Conservation (phyloP, 2,329 filamentous ascomycete species). For the Pestalotiopsis sp. region DNA sequence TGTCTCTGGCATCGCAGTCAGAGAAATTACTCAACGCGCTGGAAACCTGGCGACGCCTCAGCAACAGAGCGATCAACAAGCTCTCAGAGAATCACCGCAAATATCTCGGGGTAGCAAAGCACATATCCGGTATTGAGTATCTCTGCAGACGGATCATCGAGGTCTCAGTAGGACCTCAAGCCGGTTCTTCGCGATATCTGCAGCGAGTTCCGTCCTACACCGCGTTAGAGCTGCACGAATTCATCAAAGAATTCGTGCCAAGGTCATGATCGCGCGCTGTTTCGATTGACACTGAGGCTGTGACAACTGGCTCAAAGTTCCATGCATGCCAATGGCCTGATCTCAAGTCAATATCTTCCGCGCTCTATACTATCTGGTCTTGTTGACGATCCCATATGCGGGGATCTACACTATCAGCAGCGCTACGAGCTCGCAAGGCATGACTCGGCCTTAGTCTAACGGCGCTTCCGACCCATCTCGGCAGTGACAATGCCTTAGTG, state of each 20-base stretch:
- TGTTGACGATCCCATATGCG: not conserved
- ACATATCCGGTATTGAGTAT: conserved; percentile 12
- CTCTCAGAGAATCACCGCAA: not conserved
- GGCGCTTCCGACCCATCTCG: not conserved
- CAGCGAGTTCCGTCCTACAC: conserved; percentile 9
- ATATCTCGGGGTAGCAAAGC: conserved; percentile 15
- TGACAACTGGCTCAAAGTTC: not conserved
- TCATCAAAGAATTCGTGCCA: conserved; percentile 13
- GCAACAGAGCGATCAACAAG: not conserved
- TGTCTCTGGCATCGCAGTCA: not conserved
- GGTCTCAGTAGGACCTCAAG: conserved; percentile 7
- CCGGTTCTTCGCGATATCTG: conserved; percentile 10
- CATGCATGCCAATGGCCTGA: not conserved
- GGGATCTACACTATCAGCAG: not conserved
- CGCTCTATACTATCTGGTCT: not conserved
- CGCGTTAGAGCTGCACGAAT: conserved; percentile 11
- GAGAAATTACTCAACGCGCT: not conserved
- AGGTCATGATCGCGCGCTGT: not conserved
- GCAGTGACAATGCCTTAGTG: not conserved
- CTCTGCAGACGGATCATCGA: conserved; percentile 16
- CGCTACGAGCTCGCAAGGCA: not conserved
- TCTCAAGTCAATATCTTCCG: not conserved
- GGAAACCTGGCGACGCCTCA: not conserved
- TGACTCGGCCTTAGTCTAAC: not conserved
- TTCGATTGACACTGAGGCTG: not conserved